Conservation (phyloP, 495 filamentous ascomycete species). For the Penicillium soppii region DNA sequence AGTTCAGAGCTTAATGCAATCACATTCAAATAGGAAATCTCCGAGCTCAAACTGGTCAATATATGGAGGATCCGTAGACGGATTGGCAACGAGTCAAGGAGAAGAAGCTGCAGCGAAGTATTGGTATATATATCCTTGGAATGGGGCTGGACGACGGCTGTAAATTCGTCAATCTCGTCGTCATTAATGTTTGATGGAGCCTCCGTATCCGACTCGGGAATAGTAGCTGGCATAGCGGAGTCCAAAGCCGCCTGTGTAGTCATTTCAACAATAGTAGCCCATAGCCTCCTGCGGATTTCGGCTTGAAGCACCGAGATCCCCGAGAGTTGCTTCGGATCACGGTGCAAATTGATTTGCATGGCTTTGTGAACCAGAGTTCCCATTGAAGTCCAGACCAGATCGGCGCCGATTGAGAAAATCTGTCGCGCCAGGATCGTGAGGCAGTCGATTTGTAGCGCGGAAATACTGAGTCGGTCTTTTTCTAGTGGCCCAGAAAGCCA, state of each 20-base stretch:
- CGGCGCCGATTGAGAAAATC: background rate
- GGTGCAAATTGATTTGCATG: background rate
- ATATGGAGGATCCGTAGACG: background rate
- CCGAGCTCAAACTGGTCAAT: background rate
- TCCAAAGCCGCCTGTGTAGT: background rate
- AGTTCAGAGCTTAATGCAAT: background rate
- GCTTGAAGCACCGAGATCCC: background rate
- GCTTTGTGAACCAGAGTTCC: background rate
- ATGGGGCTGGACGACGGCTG: background rate
- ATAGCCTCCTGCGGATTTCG: background rate
- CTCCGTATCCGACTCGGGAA: background rate
- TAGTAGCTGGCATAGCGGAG: background rate
- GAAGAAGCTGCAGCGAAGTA: background rate
- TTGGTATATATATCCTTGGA: background rate
- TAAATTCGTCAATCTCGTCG: background rate
- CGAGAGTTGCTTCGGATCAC: background rate
- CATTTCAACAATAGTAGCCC: background rate
- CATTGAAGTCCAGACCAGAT: background rate
- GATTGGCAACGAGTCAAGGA: background rate
- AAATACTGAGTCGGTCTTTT: background rate
- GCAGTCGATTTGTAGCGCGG: background rate
- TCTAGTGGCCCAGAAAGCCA: background rate
- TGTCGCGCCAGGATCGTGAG: background rate
- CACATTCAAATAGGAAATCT: background rate
- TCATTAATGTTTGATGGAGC: background rate